Evolutionary conservation across 2,329 filamentous ascomycete genomes (phyloP).

Genomic region (Teratosphaeria viscida): DNA sequence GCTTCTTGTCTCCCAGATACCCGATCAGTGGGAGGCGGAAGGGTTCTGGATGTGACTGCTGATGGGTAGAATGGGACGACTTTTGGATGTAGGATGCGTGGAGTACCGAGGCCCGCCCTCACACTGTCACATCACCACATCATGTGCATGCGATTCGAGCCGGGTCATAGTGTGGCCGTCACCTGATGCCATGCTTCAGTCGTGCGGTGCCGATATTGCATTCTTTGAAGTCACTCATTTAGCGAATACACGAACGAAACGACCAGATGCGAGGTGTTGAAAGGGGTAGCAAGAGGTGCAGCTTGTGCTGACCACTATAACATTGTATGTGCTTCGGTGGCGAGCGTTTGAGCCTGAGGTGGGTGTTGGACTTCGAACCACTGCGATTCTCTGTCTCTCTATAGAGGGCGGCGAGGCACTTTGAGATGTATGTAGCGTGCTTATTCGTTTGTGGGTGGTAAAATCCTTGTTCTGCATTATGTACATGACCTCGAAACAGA

Average conservation of each 20-base stretch:
- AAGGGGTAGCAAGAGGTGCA: neutral
- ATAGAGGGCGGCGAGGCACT: neutral
- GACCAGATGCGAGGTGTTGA: neutral
- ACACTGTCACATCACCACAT: neutral
- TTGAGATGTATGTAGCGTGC: neutral
- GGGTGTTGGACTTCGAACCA: neutral
- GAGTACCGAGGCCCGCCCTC: neutral
- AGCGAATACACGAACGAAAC: neutral
- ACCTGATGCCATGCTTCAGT: neutral
- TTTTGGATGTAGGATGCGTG: neutral
- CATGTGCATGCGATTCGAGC: neutral
- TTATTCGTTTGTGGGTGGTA: neutral
- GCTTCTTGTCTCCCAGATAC: neutral
- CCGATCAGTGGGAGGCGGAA: neutral
- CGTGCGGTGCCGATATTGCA: neutral
- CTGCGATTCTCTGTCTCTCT: neutral
- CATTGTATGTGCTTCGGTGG: neutral
- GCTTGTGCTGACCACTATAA: neutral
- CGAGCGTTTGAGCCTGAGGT: neutral
- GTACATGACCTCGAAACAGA: too few relatives aligned
- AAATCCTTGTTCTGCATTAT: too few relatives aligned
- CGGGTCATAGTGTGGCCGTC: neutral
- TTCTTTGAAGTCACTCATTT: conserved; percentile 1
- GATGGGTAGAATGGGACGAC: neutral
- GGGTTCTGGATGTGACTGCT: neutral